These are phyloP conservation scores for Clausena lansium DNA, from an alignment of 345 rosid species.

Conservation along the genomic window DNA sequence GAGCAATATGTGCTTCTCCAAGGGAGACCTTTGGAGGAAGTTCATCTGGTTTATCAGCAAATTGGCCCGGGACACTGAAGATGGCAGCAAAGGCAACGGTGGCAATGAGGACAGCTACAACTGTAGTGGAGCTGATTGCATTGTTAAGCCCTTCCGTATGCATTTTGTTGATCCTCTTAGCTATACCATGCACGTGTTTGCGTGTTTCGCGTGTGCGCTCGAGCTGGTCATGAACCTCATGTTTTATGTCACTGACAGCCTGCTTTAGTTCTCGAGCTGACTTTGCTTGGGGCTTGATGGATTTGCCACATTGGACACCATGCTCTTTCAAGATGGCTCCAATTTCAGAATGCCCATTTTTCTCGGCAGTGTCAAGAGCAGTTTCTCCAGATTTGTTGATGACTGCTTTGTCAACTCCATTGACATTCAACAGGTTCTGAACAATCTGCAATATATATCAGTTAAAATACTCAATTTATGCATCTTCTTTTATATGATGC, in stretches of 20 bases:
- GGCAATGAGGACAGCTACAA: conserved; percentile 92
- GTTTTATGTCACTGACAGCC: conserved; percentile 86
- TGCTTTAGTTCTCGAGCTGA: conserved; percentile 67
- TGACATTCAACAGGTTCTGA: conserved; percentile 34
- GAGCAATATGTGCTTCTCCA: conserved; percentile 69
- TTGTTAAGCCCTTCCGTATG: conserved; percentile 88
- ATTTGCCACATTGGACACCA: conserved; percentile 55
- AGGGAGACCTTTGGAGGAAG: conserved; percentile 39
- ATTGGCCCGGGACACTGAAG: conserved; percentile 85
- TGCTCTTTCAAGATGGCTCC: conserved; percentile 48
- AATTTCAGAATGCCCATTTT: conserved; percentile 42
- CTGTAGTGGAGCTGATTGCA: conserved; percentile 83
- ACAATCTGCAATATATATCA: conserved; percentile 53
- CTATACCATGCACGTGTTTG: conserved; percentile 74
- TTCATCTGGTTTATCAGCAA: conserved; percentile 32
- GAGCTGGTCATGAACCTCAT: conserved; percentile 79
- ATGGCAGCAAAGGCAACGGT: conserved; percentile 94
- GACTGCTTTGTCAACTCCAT: conserved; percentile 45
- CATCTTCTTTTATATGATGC: not conserved
- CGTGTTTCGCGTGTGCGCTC: conserved; percentile 67
- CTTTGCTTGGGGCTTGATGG: conserved; percentile 39
- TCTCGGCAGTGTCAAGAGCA: conserved; percentile 72
- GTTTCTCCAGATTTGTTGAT: conserved; percentile 74
- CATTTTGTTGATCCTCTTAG: conserved; percentile 75
- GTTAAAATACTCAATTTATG: not conserved